Base-by-base conservation (phyloP, 1,139 yeast genomes). In the Taphrina populina region DNA sequence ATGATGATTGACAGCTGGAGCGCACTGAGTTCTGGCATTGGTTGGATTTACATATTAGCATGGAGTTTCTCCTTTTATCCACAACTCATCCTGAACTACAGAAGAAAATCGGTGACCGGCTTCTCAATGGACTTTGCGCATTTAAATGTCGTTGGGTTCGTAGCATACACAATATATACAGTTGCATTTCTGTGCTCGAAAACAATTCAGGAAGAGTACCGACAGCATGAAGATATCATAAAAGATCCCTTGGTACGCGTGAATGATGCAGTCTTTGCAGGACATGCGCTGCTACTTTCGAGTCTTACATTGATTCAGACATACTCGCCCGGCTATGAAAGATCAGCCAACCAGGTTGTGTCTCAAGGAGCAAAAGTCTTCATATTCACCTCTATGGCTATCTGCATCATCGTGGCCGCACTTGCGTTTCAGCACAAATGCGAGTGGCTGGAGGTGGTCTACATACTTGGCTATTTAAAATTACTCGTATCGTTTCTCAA, bases 41-140 rank as follows among this genome's bases (percentile, higher is more conserved):
- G 56, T 11, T 52, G 56, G 56, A 15, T 34, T 23, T 52, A 52
- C 32, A 32, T 41, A 20, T 35, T 26, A 15, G 56, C 56, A 15
- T 52, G 56, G 56, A 27, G 41, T 10, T 15, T 52, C 36, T 39
- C 47, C 32, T 52, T 52, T 43, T 52, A 52, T 23, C 56, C 56
- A 4, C 56, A 52, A 27, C 36, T 43, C 27, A 17, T 40, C n/a
- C 43, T 52, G 19, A 52, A 52, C 11, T 52, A 19, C 43, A 23
- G 20, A 15, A 26, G 56, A 20, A 41, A 41, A 19, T 15, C 43
- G 17, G 56, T 52, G 23, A 43, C 41, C 4, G 56, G 56, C 6
- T 19, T 52, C 41, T 40, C 49, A 13, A 2, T 52, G 11, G 56
- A 52, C 33, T 52, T 34, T 19, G 27, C 34, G 27, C 20, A 13